Conservation (phyloP, 768 basidiomycete species). For the Kwoniella dejecticola region DNA sequence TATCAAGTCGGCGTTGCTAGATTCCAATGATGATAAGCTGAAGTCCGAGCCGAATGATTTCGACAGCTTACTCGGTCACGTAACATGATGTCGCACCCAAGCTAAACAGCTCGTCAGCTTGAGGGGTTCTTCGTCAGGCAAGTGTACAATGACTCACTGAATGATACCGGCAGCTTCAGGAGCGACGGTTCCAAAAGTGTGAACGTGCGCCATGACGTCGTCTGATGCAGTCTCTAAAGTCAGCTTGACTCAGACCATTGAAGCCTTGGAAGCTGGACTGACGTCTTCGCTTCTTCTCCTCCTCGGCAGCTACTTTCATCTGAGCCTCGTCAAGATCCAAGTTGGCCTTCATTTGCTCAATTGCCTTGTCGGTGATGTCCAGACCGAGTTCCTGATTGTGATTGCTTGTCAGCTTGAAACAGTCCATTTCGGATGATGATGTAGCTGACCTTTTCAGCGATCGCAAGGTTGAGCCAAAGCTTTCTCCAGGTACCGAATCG, state of each 20-base stretch:
- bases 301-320: conserved; percentile 84
- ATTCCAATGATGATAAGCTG: not conserved
- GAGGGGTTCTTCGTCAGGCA: not conserved
- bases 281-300: conserved; percentile 92
- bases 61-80: conserved; percentile 83
- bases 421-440: not conserved
- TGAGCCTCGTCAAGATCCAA: conserved; percentile 85
- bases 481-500: conserved; percentile 93
- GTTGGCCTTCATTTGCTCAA: conserved; percentile 92
- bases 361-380: conserved; percentile 82
- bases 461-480: conserved; percentile 94
- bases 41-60: no score
- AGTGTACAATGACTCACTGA: conserved; percentile 63
- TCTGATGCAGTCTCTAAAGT: conserved; percentile 54
- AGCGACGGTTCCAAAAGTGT: conserved; percentile 91
- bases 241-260: not conserved
- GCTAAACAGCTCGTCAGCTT: conserved; percentile 57
- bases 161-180: conserved; percentile 95
- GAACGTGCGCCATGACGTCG: conserved; percentile 99
- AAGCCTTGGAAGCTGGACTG: conserved; percentile 15
- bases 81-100: conserved; percentile 98
- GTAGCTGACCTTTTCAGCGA: conserved; percentile 72
- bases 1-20: conserved; percentile 95
- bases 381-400: conserved; percentile 71
- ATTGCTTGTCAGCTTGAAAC: conserved; percentile 5